These are phyloP conservation scores for Pseudonectria buxi DNA, from an alignment of 2,329 filamentous ascomycete genomes.

Conservation along the genomic window DNA sequence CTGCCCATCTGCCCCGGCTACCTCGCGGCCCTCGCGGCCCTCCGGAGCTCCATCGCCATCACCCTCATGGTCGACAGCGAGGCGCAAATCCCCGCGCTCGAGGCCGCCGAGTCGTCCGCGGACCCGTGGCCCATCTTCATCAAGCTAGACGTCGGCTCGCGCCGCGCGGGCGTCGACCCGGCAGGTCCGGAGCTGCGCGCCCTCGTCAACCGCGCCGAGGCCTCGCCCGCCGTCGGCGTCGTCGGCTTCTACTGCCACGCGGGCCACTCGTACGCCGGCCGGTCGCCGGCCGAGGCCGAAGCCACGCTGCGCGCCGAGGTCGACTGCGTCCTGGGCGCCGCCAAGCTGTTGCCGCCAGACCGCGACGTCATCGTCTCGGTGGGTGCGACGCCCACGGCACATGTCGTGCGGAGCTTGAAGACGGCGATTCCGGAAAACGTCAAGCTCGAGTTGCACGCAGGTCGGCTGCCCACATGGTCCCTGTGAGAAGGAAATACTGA, in stretches of 20 bases:
- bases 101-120: slow-evolving; percentile 8
- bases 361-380: slow-evolving; percentile 25
- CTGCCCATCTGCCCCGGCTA: slow-evolving; percentile 32
- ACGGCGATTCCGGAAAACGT: slow-evolving; percentile 23
- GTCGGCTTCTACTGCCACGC: slow-evolving; percentile 34
- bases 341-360: slow-evolving; percentile 22
- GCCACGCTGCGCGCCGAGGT: slow-evolving; percentile 24
- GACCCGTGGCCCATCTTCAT: slow-evolving; percentile 29
- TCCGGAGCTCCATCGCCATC: slow-evolving; percentile 25
- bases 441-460: slow-evolving; percentile 31
- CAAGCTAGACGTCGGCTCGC: slow-evolving; percentile 31
- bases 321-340: slow-evolving; percentile 23
- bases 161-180: slow-evolving; percentile 26
- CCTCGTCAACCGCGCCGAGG: slow-evolving; percentile 22
- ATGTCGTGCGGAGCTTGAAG: slow-evolving; percentile 27
- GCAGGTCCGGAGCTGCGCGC: slow-evolving; percentile 18
- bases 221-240: slow-evolving; percentile 23
- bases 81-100: slow-evolving; percentile 26
- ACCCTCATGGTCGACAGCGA: slow-evolving; percentile 32
- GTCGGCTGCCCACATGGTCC: slow-evolving; percentile 5
- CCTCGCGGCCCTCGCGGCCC: slow-evolving; percentile 22
- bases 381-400: slow-evolving; percentile 31
- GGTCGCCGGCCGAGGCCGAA: slow-evolving; percentile 25
- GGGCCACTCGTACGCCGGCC: slow-evolving; percentile 30
- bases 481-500: not conserved